phyloP scores from a whole-genome alignment of 169 alveolate species.

The Cryptosporidium ubiquitum region DNA sequence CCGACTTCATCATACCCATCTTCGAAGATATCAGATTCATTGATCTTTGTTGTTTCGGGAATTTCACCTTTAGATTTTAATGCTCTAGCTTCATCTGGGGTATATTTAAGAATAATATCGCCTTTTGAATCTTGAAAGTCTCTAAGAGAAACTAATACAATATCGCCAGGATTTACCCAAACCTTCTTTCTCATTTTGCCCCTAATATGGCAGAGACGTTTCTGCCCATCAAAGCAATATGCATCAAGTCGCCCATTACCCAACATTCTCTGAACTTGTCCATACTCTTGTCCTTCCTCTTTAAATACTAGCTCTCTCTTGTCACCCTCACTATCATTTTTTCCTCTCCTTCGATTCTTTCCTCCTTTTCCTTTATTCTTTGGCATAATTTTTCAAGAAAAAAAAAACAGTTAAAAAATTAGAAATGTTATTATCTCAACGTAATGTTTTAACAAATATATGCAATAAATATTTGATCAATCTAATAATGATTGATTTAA shows the following conservation, averaged over 20 bases:
- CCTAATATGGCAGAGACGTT: slow-evolving; percentile 95
- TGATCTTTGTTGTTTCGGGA: slow-evolving; percentile 95
- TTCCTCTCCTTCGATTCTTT: slow-evolving; percentile 96
- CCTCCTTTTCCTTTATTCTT: slow-evolving; percentile 98
- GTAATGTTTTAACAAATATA: not conserved
- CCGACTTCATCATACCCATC: slow-evolving; percentile 91
- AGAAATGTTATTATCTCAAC: not conserved
- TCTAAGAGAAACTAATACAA: slow-evolving; percentile 94
- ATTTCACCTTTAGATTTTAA: slow-evolving; percentile 96
- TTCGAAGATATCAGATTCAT: slow-evolving; percentile 88
- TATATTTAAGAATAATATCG: slow-evolving; percentile 97
- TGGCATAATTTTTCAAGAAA: slow-evolving; percentile 84
- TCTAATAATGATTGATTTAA: not conserved
- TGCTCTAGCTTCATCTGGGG: slow-evolving; percentile 97
- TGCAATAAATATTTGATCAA: not conserved
- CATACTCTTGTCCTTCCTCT: slow-evolving; percentile 97
- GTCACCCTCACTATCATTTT: slow-evolving; percentile 93
- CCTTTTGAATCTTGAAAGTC: slow-evolving; percentile 98
- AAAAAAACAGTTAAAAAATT: not conserved
- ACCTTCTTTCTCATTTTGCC: slow-evolving; percentile 98
- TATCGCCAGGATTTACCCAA: slow-evolving; percentile 98
- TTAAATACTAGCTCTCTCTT: slow-evolving; percentile 94
- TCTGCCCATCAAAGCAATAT: slow-evolving; percentile 96
- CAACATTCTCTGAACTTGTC: slow-evolving; percentile 95
- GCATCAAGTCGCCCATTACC: slow-evolving; percentile 99